A percentile compares a stretch with the other conserved stretches of the same genome.
Conservation (phyloP, 139 green algal species). For the Mychonastes homosphaera region DNA sequence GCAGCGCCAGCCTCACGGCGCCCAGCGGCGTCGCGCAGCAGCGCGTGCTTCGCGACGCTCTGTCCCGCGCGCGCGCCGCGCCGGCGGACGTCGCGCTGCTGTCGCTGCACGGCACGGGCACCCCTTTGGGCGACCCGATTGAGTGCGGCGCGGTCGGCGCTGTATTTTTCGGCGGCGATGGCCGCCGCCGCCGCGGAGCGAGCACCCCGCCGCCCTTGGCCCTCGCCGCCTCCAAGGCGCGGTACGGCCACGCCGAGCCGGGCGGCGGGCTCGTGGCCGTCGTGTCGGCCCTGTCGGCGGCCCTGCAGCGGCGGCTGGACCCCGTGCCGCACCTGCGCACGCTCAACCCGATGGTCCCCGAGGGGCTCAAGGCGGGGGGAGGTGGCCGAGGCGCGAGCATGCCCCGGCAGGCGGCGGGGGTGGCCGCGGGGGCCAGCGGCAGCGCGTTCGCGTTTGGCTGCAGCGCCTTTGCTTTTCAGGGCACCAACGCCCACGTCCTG, state of each 20-base stretch:
- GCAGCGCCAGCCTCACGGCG: constrained; percentile 74
- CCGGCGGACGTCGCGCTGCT: constrained; percentile 23
- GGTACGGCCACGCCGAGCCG: constrained; percentile 33
- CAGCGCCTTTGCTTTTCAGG: constrained; percentile 70
- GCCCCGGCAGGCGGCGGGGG: neutral
- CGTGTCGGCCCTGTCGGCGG: constrained; percentile 5
- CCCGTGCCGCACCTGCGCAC: constrained; percentile 48
- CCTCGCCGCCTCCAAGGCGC: constrained; percentile 23
- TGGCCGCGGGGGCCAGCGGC: neutral
- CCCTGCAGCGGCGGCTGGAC: no score
- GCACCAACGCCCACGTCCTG: constrained; percentile 59
- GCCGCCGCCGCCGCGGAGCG: neutral
- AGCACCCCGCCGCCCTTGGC: constrained; percentile 7
- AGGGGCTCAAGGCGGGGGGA: neutral
- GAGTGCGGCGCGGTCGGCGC: constrained; percentile 40
- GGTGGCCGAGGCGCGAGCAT: neutral
- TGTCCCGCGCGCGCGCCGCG: constrained; percentile 25
- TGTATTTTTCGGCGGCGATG: constrained; percentile 21
- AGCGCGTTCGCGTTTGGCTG: constrained; percentile 19
- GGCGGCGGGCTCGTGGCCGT: constrained; percentile 36
- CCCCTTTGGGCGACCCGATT: constrained; percentile 64
- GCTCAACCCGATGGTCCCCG: constrained; percentile 36
- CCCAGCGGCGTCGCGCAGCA: constrained; percentile 77
- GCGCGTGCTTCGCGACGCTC: constrained; percentile 45
- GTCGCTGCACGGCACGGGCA: constrained; percentile 74